A percentile compares a stretch with the other conserved stretches of the same genome.
Conservation (phyloP, 1,284 basidiomycete genomes). For the Agaricales sp. region DNA sequence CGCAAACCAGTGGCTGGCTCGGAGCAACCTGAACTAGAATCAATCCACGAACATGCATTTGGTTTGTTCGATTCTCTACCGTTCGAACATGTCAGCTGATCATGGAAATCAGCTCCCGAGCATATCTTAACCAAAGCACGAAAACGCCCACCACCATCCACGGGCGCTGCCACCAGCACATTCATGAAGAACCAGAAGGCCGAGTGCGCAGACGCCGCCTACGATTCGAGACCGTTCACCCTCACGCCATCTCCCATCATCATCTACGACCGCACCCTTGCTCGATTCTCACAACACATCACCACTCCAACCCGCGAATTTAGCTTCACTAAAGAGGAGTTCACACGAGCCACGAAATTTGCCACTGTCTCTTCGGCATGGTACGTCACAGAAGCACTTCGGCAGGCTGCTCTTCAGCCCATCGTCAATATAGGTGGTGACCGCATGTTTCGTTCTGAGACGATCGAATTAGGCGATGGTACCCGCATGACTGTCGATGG, state of each 20-base stretch:
- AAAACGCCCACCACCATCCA: background rate
- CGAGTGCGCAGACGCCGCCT: background rate
- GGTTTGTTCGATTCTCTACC: background rate
- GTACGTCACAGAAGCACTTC: background rate
- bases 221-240: background rate
- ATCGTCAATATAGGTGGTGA: background rate
- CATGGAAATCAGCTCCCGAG: background rate
- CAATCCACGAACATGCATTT: background rate
- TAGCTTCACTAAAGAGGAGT: background rate
- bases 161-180: background rate
- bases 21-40: background rate
- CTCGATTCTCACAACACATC: background rate
- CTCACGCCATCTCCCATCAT: too few relatives aligned
- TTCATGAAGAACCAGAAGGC: background rate
- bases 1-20: background rate
- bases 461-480: background rate
- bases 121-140: background rate
- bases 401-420: background rate
- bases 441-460: background rate
- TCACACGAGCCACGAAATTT: background rate
- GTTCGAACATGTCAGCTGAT: background rate
- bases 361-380: background rate
- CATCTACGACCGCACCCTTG: background rate
- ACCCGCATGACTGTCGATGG: background rate
- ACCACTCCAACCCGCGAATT: background rate